phyloP scores from a whole-genome alignment of 2,329 filamentous ascomycete genomes.

The Tolypocladium capitatum region DNA sequence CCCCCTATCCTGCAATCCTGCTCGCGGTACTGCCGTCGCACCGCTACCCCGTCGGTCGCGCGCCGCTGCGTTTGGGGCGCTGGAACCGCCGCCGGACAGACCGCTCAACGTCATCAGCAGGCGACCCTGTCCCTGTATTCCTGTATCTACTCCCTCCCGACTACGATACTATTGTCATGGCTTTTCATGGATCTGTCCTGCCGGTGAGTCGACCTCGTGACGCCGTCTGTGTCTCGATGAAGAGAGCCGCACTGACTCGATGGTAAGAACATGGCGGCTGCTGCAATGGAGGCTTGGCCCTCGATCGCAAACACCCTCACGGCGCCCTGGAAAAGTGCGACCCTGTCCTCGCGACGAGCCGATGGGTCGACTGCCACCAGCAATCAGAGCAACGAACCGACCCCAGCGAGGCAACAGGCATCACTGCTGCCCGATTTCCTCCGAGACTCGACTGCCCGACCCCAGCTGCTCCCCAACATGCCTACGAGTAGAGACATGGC shows the following conservation, averaged over 20 bases:
- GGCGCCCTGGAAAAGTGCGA: conserved; percentile 18
- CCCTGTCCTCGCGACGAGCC: conserved; percentile 4
- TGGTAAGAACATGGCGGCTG: conserved; percentile 26
- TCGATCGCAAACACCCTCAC: conserved; percentile 28
- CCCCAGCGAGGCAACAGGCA: conserved; percentile 6
- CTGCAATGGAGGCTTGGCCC: conserved; percentile 31
- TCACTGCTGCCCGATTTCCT: conserved; percentile 15
- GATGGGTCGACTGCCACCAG: conserved; percentile 2
- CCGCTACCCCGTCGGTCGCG: not conserved
- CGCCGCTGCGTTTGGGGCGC: not conserved
- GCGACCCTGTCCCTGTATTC: not conserved
- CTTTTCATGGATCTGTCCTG: conserved; percentile 15
- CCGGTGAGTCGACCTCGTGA: conserved; percentile 10
- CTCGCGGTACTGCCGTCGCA: not conserved
- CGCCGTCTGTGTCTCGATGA: not conserved
- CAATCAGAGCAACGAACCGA: conserved; percentile 1
- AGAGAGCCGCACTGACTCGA: not conserved
- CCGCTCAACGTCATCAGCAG: not conserved
- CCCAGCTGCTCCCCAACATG: not conserved
- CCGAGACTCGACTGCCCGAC: conserved; percentile 8
- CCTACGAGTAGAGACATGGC: conserved; percentile 2
- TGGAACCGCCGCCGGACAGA: not conserved
- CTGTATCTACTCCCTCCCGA: not conserved
- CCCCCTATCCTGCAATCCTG: not conserved
- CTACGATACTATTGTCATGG: conserved; percentile 7